Conservation (phyloP, 2,329 filamentous ascomycete species). For the Chaetomium olivaceum region DNA sequence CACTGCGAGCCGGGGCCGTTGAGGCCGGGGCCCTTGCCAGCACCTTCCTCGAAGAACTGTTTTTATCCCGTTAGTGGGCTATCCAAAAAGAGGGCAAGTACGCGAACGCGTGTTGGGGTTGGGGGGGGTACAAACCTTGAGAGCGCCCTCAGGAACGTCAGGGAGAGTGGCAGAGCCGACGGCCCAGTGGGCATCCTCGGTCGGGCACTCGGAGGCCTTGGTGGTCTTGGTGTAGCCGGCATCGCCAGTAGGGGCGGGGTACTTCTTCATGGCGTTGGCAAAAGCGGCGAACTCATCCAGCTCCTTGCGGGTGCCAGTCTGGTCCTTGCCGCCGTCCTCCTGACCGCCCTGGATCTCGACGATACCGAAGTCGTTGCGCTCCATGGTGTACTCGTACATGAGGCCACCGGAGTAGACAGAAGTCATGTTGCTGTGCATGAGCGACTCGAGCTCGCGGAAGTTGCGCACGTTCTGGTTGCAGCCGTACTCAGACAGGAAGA, state of each 20-base stretch:
- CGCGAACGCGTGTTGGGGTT: too few species aligned
- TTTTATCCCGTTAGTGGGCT: background rate
- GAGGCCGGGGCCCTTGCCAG: conserved; percentile 57
- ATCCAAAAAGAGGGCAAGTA: background rate
- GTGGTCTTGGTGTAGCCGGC: conserved; percentile 53
- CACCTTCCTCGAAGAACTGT: conserved; percentile 55
- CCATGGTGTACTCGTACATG: conserved; percentile 90
- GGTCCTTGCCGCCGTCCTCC: conserved; percentile 43
- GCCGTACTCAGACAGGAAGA: conserved; percentile 95
- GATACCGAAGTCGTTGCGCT: conserved; percentile 78
- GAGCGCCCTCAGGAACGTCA: conserved; percentile 52
- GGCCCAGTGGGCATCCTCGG: conserved; percentile 51
- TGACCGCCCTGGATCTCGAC: conserved; percentile 62
- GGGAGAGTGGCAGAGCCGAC: conserved; percentile 53
- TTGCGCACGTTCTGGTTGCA: conserved; percentile 79
- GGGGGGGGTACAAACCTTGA: conserved; percentile 32
- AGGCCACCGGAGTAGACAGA: conserved; percentile 91
- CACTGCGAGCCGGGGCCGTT: conserved; percentile 56
- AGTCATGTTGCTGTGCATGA: conserved; percentile 84
- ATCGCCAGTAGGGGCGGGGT: conserved; percentile 52
- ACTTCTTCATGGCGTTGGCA: conserved; percentile 49
- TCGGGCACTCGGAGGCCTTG: conserved; percentile 51
- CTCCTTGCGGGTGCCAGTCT: conserved; percentile 41
- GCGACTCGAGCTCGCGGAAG: conserved; percentile 75
- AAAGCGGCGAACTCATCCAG: conserved; percentile 62